phyloP scores from a whole-genome alignment of 768 basidiomycete species.

The Pisolithus albus region DNA sequence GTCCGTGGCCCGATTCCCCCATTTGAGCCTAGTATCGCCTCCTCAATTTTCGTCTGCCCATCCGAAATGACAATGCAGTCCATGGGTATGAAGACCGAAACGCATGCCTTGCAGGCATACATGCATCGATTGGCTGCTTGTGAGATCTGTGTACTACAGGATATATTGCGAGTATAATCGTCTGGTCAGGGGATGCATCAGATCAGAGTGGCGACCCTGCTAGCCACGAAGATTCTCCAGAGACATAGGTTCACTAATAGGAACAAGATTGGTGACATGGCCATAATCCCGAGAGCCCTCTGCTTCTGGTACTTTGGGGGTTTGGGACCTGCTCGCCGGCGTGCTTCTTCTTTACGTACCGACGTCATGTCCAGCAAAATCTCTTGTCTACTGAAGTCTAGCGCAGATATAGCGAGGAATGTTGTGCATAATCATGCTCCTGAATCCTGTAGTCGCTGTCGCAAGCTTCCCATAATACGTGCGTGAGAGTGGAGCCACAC shows the following conservation, averaged over 20 bases:
- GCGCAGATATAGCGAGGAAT: constrained; percentile 57
- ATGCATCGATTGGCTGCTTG: constrained; percentile 37
- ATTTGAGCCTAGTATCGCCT: constrained; percentile 64
- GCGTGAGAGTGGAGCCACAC: constrained; percentile 84
- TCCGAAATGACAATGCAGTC: constrained; percentile 33
- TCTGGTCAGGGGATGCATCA: constrained; percentile 2
- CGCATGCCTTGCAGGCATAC: constrained; percentile 50
- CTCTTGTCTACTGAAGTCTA: too few relatives aligned
- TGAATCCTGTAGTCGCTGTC: constrained; percentile 64
- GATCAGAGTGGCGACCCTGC: constrained; percentile 69
- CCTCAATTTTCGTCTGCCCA: constrained; percentile 48
- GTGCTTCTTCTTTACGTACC: constrained; percentile 52
- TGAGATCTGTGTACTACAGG: constrained; percentile 11
- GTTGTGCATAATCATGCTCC: constrained; percentile 69
- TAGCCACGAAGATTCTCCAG: constrained; percentile 49
- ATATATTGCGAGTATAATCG: constrained; percentile 6
- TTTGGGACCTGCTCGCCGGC: constrained; percentile 61
- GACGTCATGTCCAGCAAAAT: constrained; percentile 26
- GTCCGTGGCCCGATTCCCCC: constrained; percentile 48
- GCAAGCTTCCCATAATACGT: constrained; percentile 75
- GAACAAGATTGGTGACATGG: constrained; percentile 68
- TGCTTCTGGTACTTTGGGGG: constrained; percentile 80
- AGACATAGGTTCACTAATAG: constrained; percentile 40
- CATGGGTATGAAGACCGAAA: constrained; percentile 49
- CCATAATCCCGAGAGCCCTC: constrained; percentile 90